Evolutionary conservation across 768 basidiomycete genomes (phyloP).

Genomic region (Mycena floridula): DNA sequence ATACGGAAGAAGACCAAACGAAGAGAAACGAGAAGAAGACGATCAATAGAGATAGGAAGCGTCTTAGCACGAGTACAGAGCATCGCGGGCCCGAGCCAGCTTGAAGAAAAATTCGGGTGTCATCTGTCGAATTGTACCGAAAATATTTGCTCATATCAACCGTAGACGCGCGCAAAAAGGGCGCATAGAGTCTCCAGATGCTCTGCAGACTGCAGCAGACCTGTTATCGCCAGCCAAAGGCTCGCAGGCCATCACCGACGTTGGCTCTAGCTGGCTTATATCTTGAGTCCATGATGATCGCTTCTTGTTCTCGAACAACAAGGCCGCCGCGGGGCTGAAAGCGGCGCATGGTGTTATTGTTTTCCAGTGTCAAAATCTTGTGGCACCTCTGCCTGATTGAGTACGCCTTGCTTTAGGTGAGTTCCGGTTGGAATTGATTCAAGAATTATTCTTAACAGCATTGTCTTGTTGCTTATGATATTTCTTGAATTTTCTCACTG

Average conservation of each 20-base stretch:
- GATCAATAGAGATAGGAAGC: conserved; percentile 46
- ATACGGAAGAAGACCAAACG: conserved; percentile 1
- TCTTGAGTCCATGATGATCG: too few species aligned
- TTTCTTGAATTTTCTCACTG: too few species aligned
- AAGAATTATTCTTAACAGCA: too few species aligned
- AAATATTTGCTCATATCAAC: conserved; percentile 1
- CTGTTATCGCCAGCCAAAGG: conserved; percentile 46
- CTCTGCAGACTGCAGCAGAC: conserved; percentile 44
- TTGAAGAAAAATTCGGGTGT: conserved; percentile 53
- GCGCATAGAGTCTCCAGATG: conserved; percentile 58
- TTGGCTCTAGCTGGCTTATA: conserved; percentile 39
- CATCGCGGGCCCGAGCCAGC: conserved; percentile 49
- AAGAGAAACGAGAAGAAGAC: conserved; percentile 23
- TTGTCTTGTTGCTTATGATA: too few species aligned
- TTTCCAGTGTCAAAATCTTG: too few species aligned
- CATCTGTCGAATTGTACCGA: conserved; percentile 7
- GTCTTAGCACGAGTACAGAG: conserved; percentile 25
- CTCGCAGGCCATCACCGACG: too few species aligned
- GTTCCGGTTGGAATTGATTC: too few species aligned
- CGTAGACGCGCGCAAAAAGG: conserved; percentile 61
- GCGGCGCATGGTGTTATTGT: too few species aligned
- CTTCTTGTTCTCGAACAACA: too few species aligned
- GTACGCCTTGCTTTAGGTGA: too few species aligned
- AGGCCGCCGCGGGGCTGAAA: too few species aligned
- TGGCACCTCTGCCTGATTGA: too few species aligned